Percentiles rank a stretch among this genome's conserved stretches.
Conservation (phyloP, 1,284 basidiomycete genomes). For the Amylostereum chailletii region DNA sequence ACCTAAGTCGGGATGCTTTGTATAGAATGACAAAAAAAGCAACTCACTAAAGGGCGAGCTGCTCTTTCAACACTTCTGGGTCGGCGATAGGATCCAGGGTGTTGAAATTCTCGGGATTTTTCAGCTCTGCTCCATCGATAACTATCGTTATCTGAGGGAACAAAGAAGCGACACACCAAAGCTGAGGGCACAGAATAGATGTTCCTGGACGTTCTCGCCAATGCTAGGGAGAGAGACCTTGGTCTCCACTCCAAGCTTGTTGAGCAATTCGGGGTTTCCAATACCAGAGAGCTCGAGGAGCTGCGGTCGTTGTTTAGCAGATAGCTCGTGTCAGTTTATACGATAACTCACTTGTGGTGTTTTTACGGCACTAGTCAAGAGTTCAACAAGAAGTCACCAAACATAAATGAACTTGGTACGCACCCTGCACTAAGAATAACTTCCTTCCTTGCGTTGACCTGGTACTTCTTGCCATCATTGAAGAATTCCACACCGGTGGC, state of each 20-base stretch:
- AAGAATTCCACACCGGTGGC: conserved; percentile 22
- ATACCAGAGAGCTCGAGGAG: conserved; percentile 34
- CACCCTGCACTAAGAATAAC: conserved; percentile 34
- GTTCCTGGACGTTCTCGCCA: conserved; percentile 34
- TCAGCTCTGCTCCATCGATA: conserved; percentile 6
- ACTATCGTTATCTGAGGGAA: not conserved
- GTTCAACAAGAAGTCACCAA: not conserved
- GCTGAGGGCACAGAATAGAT: conserved; percentile 14
- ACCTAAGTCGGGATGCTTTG: not conserved
- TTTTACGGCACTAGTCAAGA: conserved; percentile 5
- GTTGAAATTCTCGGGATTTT: conserved; percentile 8
- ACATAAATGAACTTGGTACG: not conserved
- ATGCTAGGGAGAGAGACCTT: conserved; percentile 29
- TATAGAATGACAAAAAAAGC: not conserved
- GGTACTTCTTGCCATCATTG: conserved; percentile 14
- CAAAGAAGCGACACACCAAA: conserved; percentile 5
- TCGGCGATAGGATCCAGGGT: conserved; percentile 9
- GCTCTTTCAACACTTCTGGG: conserved; percentile 7
- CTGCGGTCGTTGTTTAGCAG: conserved; percentile 16
- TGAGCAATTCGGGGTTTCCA: conserved; percentile 25
- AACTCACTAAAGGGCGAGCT: conserved; percentile 7
- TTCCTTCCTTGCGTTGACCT: conserved; percentile 20
- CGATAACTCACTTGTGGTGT: conserved; percentile 16
- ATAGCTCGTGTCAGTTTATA: conserved; percentile 12
- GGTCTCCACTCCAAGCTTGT: conserved; percentile 22